These are phyloP conservation scores for Cutaneotrichosporon cutaneum DNA, from an alignment of 1,284 basidiomycete species.

Conservation along the genomic window DNA sequence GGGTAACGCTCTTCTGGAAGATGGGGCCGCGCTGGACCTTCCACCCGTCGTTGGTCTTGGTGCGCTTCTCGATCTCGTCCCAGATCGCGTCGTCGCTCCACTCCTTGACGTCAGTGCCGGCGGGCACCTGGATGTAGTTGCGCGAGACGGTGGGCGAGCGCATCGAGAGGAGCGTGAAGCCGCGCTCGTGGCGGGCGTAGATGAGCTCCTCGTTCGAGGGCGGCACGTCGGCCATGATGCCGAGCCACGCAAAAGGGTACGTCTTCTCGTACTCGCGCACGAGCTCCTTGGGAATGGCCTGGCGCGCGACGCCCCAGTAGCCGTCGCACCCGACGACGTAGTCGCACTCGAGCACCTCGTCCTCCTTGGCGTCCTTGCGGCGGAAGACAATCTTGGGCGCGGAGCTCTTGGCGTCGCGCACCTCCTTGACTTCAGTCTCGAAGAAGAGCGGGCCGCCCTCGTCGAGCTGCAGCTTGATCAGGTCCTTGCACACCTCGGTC, in stretches of 20 bases:
- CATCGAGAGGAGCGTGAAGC: conserved; percentile 26
- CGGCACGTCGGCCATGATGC: conserved; percentile 25
- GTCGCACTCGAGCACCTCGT: conserved; percentile 20
- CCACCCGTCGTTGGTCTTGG: conserved; percentile 23
- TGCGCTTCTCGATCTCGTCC: conserved; percentile 23
- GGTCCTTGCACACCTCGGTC: conserved; percentile 30
- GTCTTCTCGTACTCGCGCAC: conserved; percentile 21
- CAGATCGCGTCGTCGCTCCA: conserved; percentile 28
- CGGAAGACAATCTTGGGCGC: conserved; percentile 21
- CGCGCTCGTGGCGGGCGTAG: conserved; percentile 24
- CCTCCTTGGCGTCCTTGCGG: conserved; percentile 15
- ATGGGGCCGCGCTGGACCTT: conserved; percentile 24
- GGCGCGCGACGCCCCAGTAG: conserved; percentile 26
- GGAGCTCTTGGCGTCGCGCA: conserved; percentile 20
- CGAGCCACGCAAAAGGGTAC: conserved; percentile 28
- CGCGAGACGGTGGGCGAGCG: conserved; percentile 24
- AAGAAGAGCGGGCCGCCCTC: conserved; percentile 24
- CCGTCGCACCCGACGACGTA: conserved; percentile 25
- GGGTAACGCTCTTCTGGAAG: conserved; percentile 25
- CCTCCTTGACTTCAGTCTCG: conserved; percentile 16
- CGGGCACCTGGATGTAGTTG: conserved; percentile 28
- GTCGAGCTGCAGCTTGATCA: conserved; percentile 25
- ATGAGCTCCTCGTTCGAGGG: conserved; percentile 29
- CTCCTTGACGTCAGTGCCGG: conserved; percentile 22
- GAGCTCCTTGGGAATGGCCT: conserved; percentile 22